Conservation (phyloP, 108 stramenopile species). For the Cyclotella choctawhatcheeana region DNA sequence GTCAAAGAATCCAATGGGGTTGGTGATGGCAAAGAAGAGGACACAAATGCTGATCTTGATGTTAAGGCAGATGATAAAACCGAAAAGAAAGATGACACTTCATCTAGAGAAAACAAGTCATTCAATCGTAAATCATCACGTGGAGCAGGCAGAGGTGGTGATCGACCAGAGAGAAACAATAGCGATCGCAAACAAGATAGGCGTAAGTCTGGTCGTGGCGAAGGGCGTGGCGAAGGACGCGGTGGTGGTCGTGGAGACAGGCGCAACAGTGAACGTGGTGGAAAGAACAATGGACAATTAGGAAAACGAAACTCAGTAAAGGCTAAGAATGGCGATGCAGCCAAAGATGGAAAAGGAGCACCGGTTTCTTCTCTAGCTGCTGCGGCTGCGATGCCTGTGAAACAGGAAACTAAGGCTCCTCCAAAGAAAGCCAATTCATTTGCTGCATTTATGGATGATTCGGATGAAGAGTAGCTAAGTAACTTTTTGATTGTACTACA, state of each 20-base stretch:
- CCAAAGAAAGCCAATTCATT: conserved; percentile 53
- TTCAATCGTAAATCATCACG: conserved; percentile 6
- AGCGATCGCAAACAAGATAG: conserved; percentile 1
- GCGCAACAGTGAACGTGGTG: conserved; percentile 13
- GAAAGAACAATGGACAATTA: conserved; percentile 5
- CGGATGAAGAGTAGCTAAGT: conserved; percentile 43
- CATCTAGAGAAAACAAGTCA: not conserved
- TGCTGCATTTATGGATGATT: conserved; percentile 54
- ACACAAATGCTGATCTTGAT: not conserved
- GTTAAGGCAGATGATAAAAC: not conserved
- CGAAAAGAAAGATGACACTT: conserved; percentile 1
- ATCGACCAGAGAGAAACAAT: conserved; percentile 8
- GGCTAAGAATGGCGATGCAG: conserved; percentile 1
- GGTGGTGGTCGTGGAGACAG: conserved; percentile 14
- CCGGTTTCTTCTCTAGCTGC: conserved; percentile 12
- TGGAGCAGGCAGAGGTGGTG: conserved; percentile 21
- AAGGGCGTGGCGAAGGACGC: conserved; percentile 40
- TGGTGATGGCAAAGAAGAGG: not conserved
- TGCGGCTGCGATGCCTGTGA: conserved; percentile 6
- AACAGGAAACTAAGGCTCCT: conserved; percentile 30
- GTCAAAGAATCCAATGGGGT: not conserved
- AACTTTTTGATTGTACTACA: no score
- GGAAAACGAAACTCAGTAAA: conserved; percentile 9
- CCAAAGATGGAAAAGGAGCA: conserved; percentile 4
- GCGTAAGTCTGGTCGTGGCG: conserved; percentile 28